Conservation (phyloP, 2,329 filamentous ascomycete genomes). For the Alternaria angustiovoidea region DNA sequence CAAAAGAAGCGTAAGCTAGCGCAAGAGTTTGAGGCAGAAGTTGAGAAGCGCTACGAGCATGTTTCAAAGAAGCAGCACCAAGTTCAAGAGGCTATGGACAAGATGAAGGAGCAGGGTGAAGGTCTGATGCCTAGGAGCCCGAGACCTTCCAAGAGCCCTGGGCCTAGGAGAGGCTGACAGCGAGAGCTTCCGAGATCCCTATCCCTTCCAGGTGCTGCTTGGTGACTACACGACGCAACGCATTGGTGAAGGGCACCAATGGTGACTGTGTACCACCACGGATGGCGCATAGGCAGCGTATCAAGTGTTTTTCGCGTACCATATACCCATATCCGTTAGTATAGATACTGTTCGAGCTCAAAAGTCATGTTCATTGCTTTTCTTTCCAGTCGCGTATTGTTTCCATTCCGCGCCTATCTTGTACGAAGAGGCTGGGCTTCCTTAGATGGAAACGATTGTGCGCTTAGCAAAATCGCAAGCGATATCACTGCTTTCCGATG, state of each 20-base stretch:
- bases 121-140: constrained; percentile 60
- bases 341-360: neutral
- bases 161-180: constrained; percentile 15
- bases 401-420: neutral
- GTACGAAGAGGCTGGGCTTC: neutral
- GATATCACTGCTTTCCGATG: neutral
- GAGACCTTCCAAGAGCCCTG: constrained; percentile 30
- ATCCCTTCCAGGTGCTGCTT: neutral
- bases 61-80: constrained; percentile 60
- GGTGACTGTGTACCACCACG: neutral
- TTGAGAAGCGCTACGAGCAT: constrained; percentile 61
- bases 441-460: neutral
- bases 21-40: constrained; percentile 62
- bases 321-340: constrained; percentile 16
- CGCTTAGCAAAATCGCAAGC: neutral
- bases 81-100: constrained; percentile 59
- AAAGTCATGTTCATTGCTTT: neutral
- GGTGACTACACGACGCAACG: neutral
- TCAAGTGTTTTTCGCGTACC: neutral
- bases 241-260: neutral
- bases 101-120: constrained; percentile 64
- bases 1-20: constrained; percentile 63
- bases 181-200: no score
- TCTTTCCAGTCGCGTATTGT: neutral
- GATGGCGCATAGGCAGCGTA: neutral